These are phyloP conservation scores for Ceriops tagal DNA, from an alignment of 345 rosid species.

Conservation along the genomic window DNA sequence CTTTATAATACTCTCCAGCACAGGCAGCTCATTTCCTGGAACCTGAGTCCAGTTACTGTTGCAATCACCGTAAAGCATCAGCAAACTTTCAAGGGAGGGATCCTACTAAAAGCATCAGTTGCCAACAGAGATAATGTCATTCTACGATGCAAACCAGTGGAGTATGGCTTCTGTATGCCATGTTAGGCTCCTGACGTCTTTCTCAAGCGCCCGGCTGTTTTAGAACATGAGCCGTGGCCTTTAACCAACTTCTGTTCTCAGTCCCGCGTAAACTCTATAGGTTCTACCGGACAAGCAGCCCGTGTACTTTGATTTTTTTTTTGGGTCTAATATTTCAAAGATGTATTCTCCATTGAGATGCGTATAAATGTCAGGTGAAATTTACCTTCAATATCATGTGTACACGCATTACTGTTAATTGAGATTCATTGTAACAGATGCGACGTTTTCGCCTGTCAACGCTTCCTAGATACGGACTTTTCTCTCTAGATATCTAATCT, in stretches of 20 bases:
- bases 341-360: slow-evolving; percentile 2
- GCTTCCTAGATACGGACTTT: no score
- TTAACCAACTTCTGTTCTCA: background rate
- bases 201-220: slow-evolving; percentile 9
- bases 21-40: slow-evolving; percentile 54
- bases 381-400: no score
- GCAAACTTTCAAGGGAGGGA: background rate
- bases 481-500: no score
- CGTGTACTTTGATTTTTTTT: background rate
- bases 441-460: no score
- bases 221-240: slow-evolving; percentile 1
- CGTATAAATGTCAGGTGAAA: background rate
- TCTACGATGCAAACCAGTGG: background rate
- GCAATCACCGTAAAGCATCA: background rate
- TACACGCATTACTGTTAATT: no score
- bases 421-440: no score
- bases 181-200: background rate
- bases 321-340: background rate
- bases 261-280: background rate
- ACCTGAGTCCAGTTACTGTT: slow-evolving; percentile 30
- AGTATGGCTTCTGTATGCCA: background rate
- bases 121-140: background rate
- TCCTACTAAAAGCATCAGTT: background rate
- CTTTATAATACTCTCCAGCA: slow-evolving; percentile 73
- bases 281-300: background rate